phyloP scores from a whole-genome alignment of 225 moss, liverwort and hornwort genomes.

The Straminergon stramineum region DNA sequence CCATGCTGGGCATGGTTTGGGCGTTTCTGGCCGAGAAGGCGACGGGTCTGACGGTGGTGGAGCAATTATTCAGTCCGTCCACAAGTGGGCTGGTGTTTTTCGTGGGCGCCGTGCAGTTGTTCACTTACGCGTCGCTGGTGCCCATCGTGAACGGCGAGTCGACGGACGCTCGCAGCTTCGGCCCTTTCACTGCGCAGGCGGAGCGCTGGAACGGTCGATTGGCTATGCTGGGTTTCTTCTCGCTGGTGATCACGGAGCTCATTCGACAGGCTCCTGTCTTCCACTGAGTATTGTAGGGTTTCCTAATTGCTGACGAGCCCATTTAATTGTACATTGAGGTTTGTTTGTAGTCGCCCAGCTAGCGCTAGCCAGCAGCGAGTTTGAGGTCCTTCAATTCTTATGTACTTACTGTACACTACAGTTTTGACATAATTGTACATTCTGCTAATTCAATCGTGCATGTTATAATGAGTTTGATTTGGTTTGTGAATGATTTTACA shows the following conservation, averaged over 20 bases:
- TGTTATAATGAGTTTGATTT: too few species aligned
- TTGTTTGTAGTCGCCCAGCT: neutral
- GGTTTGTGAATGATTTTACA: neutral
- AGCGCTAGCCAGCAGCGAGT: neutral
- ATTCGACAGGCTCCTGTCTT: conserved; percentile 10
- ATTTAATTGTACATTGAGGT: neutral
- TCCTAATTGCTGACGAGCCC: neutral
- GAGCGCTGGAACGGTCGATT: conserved; percentile 34
- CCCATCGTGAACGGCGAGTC: conserved; percentile 42
- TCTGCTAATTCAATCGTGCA: neutral
- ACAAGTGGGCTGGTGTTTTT: conserved; percentile 13
- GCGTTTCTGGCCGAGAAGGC: neutral
- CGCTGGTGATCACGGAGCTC: conserved; percentile 19
- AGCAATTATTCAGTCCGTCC: conserved; percentile 13
- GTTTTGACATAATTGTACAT: neutral
- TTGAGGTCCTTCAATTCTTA: neutral
- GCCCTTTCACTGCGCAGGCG: conserved; percentile 25
- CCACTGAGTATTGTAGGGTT: neutral
- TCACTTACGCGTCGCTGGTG: conserved; percentile 38
- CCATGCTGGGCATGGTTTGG: conserved; percentile 30
- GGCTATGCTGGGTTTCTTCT: conserved; percentile 27
- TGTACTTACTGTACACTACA: neutral
- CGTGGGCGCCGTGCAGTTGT: conserved; percentile 17
- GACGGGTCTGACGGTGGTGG: conserved; percentile 8
- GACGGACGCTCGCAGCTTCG: conserved; percentile 32